Evolutionary conservation across 192 early-diverging fungal genomes (phyloP).

Genomic region (Linnemannia hyalina): DNA sequence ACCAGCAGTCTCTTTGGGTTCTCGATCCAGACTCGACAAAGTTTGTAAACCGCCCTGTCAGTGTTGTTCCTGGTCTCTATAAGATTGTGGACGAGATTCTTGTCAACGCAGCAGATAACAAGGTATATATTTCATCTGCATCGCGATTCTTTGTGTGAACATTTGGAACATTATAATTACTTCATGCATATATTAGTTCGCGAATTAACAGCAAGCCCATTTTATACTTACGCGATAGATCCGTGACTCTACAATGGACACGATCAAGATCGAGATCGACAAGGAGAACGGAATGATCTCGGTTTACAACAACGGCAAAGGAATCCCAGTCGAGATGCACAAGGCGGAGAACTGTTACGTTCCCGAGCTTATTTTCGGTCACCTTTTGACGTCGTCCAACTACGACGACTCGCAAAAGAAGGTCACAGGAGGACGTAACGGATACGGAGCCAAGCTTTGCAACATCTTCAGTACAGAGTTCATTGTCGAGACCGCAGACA

Average conservation of each 20-base stretch:
- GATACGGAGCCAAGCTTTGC: conserved; percentile 93
- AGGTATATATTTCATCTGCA: conserved; percentile 60
- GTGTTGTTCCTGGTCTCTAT: conserved; percentile 91
- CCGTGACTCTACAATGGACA: conserved; percentile 89
- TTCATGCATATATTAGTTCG: background rate
- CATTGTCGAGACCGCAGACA: conserved; percentile 91
- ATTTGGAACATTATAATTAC: background rate
- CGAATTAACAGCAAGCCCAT: background rate
- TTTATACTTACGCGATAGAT: conserved; percentile 58
- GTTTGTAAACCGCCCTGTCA: conserved; percentile 71
- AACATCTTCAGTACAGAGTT: conserved; percentile 98
- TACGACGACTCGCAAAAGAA: conserved; percentile 97
- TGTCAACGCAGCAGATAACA: conserved; percentile 96
- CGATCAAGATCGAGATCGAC: conserved; percentile 91
- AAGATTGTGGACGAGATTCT: conserved; percentile 99
- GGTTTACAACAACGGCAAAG: conserved; percentile 93
- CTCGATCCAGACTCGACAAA: conserved; percentile 77
- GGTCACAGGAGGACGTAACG: conserved; percentile 96
- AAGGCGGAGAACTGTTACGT: conserved; percentile 91
- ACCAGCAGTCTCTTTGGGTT: conserved; percentile 89
- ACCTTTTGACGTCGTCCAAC: conserved; percentile 96
- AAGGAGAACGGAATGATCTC: conserved; percentile 83
- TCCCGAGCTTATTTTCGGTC: conserved; percentile 97
- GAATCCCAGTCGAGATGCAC: conserved; percentile 96
- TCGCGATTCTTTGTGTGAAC: background rate